phyloP scores from a whole-genome alignment of 2,329 filamentous ascomycete species.

The Blastomyces percursus region DNA sequence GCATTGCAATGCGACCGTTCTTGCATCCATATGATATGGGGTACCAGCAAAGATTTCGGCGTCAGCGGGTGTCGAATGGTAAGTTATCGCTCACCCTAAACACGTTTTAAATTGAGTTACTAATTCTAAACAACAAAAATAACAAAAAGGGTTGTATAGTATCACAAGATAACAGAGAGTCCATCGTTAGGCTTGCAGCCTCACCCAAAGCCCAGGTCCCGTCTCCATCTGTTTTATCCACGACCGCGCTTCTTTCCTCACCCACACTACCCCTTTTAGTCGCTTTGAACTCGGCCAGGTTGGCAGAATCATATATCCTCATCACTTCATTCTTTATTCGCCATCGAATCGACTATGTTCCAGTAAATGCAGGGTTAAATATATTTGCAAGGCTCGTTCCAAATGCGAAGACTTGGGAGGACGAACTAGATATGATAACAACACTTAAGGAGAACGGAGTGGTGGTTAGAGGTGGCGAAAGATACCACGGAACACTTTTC shows the following conservation, averaged over 20 bases:
- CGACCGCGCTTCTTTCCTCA: slow-evolving; percentile 17
- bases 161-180: slow-evolving; percentile 17
- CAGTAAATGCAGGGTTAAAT: slow-evolving; percentile 18
- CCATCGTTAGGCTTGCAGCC: slow-evolving; percentile 14
- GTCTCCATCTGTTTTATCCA: slow-evolving; percentile 15
- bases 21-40: slow-evolving; percentile 17
- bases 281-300: slow-evolving; percentile 16
- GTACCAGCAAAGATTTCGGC: slow-evolving; percentile 17
- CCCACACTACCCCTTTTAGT: slow-evolving; percentile 17
- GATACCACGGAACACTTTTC: slow-evolving; percentile 14
- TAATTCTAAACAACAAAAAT: background rate
- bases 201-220: slow-evolving; percentile 17
- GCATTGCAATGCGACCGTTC: slow-evolving; percentile 14
- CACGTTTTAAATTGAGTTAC: background rate
- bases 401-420: slow-evolving; percentile 18
- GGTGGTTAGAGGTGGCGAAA: slow-evolving; percentile 15
- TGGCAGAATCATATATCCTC: slow-evolving; percentile 17
- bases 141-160: slow-evolving; percentile 16
- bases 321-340: slow-evolving; percentile 19
- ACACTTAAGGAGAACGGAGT: slow-evolving; percentile 17
- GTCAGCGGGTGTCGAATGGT: slow-evolving; percentile 16
- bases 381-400: slow-evolving; percentile 18
- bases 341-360: slow-evolving; percentile 18
- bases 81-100: slow-evolving; percentile 1
- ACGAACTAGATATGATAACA: slow-evolving; percentile 15